Conservation (phyloP, 805 yeast species). For the Spathaspora gorwiae region DNA sequence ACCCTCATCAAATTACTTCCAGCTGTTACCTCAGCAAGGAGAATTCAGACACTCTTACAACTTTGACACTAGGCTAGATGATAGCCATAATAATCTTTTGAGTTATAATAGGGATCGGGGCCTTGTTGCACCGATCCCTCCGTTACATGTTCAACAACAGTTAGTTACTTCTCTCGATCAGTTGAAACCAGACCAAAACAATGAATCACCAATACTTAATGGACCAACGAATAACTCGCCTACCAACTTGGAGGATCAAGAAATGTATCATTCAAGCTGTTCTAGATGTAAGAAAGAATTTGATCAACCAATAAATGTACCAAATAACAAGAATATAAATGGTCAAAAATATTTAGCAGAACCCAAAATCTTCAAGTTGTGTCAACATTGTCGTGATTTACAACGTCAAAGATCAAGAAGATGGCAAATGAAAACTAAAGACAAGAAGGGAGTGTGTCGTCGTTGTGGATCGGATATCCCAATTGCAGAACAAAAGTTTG, state of each 20-base stretch:
- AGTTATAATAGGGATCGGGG: constrained; percentile 10
- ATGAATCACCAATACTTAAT: background rate
- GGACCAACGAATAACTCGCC: background rate
- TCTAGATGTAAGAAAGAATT: constrained; percentile 59
- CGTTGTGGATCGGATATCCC: constrained; percentile 59
- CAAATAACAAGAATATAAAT: constrained; percentile 15
- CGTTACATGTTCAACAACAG: constrained; percentile 41
- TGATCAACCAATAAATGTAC: constrained; percentile 38
- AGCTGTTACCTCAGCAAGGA: background rate
- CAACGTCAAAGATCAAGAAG: constrained; percentile 60
- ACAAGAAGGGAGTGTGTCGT: constrained; percentile 58
- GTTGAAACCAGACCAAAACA: background rate
- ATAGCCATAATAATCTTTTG: background rate
- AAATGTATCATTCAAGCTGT: constrained; percentile 36
- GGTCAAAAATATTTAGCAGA: constrained; percentile 27
- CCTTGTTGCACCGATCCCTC: constrained; percentile 35
- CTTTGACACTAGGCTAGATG: background rate
- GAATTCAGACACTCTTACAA: background rate
- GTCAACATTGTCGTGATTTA: constrained; percentile 60
- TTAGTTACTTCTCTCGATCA: constrained; percentile 13
- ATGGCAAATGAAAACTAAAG: constrained; percentile 61
- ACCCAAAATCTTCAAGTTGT: constrained; percentile 48
- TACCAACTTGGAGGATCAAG: constrained; percentile 14
- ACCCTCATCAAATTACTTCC: background rate
- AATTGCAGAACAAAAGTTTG: constrained; percentile 46